Conservation (phyloP, 306 rosid genomes). For the Delonix regia region DNA sequence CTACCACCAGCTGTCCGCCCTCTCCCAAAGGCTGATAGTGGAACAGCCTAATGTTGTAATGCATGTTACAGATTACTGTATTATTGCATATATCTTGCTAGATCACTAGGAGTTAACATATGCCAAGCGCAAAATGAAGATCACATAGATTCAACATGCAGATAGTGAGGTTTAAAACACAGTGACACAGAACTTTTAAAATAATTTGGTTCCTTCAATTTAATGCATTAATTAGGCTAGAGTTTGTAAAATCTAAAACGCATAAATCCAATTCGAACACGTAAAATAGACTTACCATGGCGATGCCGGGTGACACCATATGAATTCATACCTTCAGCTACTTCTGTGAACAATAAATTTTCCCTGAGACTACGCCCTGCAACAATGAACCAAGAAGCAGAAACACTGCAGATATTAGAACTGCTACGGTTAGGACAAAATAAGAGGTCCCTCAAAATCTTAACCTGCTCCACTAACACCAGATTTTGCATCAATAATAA, state of each 20-base stretch:
- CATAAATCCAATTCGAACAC: slow-evolving; percentile 7
- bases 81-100: neutral
- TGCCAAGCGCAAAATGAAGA: neutral
- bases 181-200: neutral
- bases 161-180: neutral
- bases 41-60: neutral
- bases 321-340: slow-evolving; percentile 83
- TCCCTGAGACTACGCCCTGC: slow-evolving; percentile 89
- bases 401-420: slow-evolving; percentile 27
- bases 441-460: slow-evolving; percentile 37
- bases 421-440: slow-evolving; percentile 10
- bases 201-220: neutral
- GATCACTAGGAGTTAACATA: neutral
- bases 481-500: slow-evolving; percentile 89
- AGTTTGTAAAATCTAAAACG: neutral
- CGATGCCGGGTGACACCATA: slow-evolving; percentile 93
- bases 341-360: slow-evolving; percentile 80
- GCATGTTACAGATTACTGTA: neutral
- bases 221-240: slow-evolving; percentile 10
- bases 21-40: neutral
- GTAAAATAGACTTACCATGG: slow-evolving; percentile 67
- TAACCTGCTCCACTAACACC: slow-evolving; percentile 98
- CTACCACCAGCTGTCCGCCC: neutral
- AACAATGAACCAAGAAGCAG: slow-evolving; percentile 42
- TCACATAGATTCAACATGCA: neutral